These are phyloP conservation scores for Sporothrix pseudoabietina DNA, from an alignment of 2,329 filamentous ascomycete species.

Conservation along the genomic window DNA sequence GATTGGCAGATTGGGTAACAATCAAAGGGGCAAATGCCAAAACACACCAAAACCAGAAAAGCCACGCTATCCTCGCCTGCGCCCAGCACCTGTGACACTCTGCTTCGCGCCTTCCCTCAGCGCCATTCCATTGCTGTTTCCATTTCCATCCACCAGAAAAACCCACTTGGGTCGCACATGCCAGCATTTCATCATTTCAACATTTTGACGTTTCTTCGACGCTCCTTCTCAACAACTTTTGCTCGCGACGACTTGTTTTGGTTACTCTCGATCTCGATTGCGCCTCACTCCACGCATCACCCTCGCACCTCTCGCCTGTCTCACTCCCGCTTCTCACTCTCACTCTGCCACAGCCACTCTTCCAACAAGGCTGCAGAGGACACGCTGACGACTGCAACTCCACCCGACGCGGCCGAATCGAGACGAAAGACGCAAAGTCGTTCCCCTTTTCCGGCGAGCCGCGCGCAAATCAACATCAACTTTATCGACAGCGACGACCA, in stretches of 20 bases:
- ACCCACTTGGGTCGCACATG: slow-evolving; percentile 16
- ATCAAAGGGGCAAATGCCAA: slow-evolving; percentile 24
- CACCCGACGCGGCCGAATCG: neutral
- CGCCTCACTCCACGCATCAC: neutral
- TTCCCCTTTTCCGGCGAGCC: neutral
- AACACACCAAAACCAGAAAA: slow-evolving; percentile 1
- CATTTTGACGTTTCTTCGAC: neutral
- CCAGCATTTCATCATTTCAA: slow-evolving; percentile 9
- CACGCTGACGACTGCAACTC: slow-evolving; percentile 19
- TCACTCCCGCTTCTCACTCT: neutral
- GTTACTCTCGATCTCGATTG: neutral
- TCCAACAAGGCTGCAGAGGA: slow-evolving; percentile 15
- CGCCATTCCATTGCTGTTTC: neutral
- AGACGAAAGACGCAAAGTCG: neutral
- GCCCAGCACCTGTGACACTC: neutral
- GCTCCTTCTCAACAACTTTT: neutral
- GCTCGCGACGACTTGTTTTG: neutral
- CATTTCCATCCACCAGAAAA: neutral
- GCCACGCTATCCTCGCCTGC: neutral
- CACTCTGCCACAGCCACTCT: neutral
- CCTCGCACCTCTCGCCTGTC: neutral
- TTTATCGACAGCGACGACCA: neutral
- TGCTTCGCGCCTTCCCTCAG: slow-evolving; percentile 1
- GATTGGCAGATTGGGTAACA: slow-evolving; percentile 13
- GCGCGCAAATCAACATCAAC: neutral